Base-by-base conservation (phyloP, 768 basidiomycete genomes). In the Gloeostereum incarnatum region DNA sequence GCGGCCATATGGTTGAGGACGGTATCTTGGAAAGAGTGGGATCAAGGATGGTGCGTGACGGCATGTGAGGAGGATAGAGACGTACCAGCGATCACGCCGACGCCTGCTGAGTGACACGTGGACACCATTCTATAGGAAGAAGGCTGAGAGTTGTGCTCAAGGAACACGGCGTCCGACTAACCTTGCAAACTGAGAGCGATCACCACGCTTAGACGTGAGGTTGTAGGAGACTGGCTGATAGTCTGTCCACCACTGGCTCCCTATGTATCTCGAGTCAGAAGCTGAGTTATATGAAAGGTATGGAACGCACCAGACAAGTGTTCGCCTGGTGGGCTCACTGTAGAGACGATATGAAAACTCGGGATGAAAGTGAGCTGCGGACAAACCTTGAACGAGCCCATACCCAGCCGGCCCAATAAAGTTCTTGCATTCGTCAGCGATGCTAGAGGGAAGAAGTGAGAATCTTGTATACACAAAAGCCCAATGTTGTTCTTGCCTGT, bases 371-470 rank as follows among this genome's bases (percentile, higher is more conserved):
- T 17, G n/a, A 30, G n/a, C 22, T n/a, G n/a, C n/a, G 22, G 26
- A 11, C 59, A 56, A 44, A 76, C 78, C 73, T 75, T 82, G 80
- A 18, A 82, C 78, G 46, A 68, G 81, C 4, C 78, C 80, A 49
- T 82, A 72, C 7, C 78, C 77, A n/a, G 74, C 70, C 3, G 80
- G 78, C 1, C 81, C 80, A 31, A 83, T 64, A 49, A 80, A 81
- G 37, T 60, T 61, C 3, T 65, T 71, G 56, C 81, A 84, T 53
- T 84, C 81, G 1, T 65, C 49, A 0, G 78, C 79, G 31, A 84
- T 49, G 42, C 73, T 63, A n/a, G 13, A 5, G 63, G 40, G 65
- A 34, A 32, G 56, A 58, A 18, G 61, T 56, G 18, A 38, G 29
- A 5, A 5, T n/a, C 16, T 23, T 13, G 6, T 21, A 8, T 29